Conservation (phyloP, 805 yeast species). For the Kodamaea neixiangensis region DNA sequence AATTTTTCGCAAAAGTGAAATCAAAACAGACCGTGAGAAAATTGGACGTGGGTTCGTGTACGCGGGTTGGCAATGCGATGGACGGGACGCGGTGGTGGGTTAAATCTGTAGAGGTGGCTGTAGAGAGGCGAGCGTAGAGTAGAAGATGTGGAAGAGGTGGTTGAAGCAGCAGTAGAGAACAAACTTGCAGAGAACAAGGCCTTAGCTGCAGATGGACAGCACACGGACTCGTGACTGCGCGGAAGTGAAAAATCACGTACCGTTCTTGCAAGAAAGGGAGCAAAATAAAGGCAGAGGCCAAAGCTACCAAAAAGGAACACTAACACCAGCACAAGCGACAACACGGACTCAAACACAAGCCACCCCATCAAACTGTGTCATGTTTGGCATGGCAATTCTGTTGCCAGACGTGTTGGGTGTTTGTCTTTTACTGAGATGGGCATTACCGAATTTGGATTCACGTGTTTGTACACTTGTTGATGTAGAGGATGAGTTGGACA, state of each 20-base stretch:
- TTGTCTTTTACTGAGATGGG: constrained; percentile 2
- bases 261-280: no score
- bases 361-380: not conserved
- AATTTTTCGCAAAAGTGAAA: constrained; percentile 3
- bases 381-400: not conserved
- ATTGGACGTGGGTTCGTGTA: constrained; percentile 4
- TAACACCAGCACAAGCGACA: not conserved
- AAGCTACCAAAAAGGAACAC: not conserved
- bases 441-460: not conserved
- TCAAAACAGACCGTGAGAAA: constrained; percentile 4
- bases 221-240: no score
- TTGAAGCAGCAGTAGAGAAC: no score
- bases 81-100: not conserved
- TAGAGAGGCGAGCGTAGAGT: no score
- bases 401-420: not conserved
- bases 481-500: not conserved
- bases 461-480: constrained; percentile 10
- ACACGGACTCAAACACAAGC: not conserved
- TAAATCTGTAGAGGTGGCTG: no score
- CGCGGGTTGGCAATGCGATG: not conserved
- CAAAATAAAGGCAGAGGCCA: not conserved
- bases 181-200: no score
- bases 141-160: no score
- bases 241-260: no score
- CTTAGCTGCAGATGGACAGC: no score